These are phyloP conservation scores for Loxodes magnus DNA, from an alignment of 73 alveolate genomes.

Conservation along the genomic window DNA sequence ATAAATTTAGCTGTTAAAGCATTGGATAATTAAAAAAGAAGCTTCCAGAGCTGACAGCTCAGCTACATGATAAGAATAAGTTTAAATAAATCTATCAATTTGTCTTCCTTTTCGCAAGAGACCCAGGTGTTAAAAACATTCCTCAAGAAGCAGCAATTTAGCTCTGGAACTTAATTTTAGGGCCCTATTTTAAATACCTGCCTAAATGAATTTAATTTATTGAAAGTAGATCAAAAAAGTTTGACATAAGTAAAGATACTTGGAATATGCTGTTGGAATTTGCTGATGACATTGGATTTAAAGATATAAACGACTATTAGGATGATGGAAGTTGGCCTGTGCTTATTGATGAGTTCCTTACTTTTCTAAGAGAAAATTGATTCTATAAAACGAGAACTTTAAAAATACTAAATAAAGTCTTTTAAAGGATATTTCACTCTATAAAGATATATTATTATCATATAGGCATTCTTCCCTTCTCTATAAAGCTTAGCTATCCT, in stretches of 20 bases:
- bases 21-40: constrained; percentile 23
- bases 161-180: constrained; percentile 29
- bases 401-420: too few species aligned
- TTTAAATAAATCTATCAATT: constrained; percentile 35
- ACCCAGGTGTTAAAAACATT: constrained; percentile 25
- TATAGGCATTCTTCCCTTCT: too few species aligned
- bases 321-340: constrained; percentile 51
- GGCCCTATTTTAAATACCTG: constrained; percentile 15
- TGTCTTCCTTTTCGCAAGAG: constrained; percentile 31
- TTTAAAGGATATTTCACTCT: too few species aligned
- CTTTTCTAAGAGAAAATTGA: constrained; percentile 5
- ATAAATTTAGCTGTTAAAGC: constrained; percentile 12
- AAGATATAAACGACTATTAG: constrained; percentile 23
- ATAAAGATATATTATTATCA: too few species aligned
- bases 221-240: constrained; percentile 15
- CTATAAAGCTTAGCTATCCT: too few species aligned
- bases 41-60: constrained; percentile 15
- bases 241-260: constrained; percentile 29
- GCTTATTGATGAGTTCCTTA: constrained; percentile 32
- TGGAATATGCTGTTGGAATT: constrained; percentile 46
- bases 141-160: constrained; percentile 32
- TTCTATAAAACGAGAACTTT: too few species aligned
- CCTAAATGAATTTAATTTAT: constrained; percentile 24
- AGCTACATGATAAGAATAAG: constrained; percentile 12
- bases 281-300: constrained; percentile 16